Base-by-base conservation (phyloP, 495 filamentous ascomycete genomes). In the Lentithecium fluviatile region DNA sequence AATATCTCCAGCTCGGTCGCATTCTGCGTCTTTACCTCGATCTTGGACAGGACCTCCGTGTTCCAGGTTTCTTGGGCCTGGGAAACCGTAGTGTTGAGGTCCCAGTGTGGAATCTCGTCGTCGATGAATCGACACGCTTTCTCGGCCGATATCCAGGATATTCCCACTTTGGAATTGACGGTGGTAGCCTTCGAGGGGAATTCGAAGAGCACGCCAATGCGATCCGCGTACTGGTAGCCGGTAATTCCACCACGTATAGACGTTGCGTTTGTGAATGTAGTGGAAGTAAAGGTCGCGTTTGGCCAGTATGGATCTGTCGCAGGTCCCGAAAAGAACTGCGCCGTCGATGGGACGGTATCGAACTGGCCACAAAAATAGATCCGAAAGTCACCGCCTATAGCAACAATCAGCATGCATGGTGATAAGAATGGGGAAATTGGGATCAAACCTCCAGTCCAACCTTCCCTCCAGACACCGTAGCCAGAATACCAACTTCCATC, bases 101-200 rank as follows among this genome's bases (percentile, higher is more conserved):
- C 62, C 60, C 64, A 62, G 0, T 55, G 60, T 6, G 45, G 26
- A 25, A 70, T 68, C 58, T 70, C 67, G 3, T 50, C 19, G 36
- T 70, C 57, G 32, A 52, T 63, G 58, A 61, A 67, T 1, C 19
- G 20, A 56, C 69, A 71, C 0, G 69, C 69, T 54, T 64, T 67
- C 20, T 69, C 59, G 6, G 48, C 45, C 2, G 60, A 65, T 48
- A 70, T 71, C 21, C 61, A 61, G 4, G 60, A 65, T 21, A 70
- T 62, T 20, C 69, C 69, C 8, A 69, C 58, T 17, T 60, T n/a
- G 1, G 69, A 71, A 21, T 42, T 58, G 17, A 89, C 75, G 25
- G 65, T 62, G 45, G 42, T 68, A 34, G 71, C 75, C 3, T 10
- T 32, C 10, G 29, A 32, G 20, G 46, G 15, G 25, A 69, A 69